Percentiles rank a stretch among this genome's conserved stretches.
Conservation (phyloP, 495 filamentous ascomycete species). For the Chaetomidium leptoderma region DNA sequence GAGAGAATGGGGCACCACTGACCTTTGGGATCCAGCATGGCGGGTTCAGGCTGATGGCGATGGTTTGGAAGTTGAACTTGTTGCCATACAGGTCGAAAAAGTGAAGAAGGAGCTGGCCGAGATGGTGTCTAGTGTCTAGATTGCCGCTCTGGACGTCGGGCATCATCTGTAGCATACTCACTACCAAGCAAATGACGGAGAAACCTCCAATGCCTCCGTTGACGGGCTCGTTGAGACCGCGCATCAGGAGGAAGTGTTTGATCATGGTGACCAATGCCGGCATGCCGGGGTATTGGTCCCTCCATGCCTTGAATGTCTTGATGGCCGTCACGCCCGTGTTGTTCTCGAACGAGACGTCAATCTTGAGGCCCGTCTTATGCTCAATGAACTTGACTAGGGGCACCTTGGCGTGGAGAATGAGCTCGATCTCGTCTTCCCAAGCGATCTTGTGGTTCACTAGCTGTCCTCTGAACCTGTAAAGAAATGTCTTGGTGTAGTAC, state of each 20-base stretch:
- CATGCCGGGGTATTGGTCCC: conserved; percentile 71
- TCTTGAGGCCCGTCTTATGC: conserved; percentile 61
- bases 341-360: conserved; percentile 96
- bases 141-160: conserved; percentile 58
- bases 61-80: conserved; percentile 58
- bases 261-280: conserved; percentile 75
- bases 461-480: conserved; percentile 47
- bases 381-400: conserved; percentile 92
- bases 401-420: conserved; percentile 73
- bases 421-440: conserved; percentile 49
- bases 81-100: conserved; percentile 89
- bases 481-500: conserved; percentile 35
- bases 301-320: conserved; percentile 75
- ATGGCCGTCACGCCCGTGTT: conserved; percentile 71
- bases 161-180: conserved; percentile 73
- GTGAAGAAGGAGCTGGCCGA: conserved; percentile 74
- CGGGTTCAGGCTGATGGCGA: conserved; percentile 70
- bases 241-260: conserved; percentile 88
- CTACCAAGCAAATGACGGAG: conserved; percentile 87
- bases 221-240: conserved; percentile 83
- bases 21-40: conserved; percentile 72
- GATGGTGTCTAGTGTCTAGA: conserved; percentile 55
- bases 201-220: conserved; percentile 93
- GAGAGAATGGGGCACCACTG: conserved; percentile 26
- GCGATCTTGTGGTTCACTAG: conserved; percentile 50